phyloP scores from a whole-genome alignment of 2,329 filamentous ascomycete genomes.

The Davidsoniella virescens region DNA sequence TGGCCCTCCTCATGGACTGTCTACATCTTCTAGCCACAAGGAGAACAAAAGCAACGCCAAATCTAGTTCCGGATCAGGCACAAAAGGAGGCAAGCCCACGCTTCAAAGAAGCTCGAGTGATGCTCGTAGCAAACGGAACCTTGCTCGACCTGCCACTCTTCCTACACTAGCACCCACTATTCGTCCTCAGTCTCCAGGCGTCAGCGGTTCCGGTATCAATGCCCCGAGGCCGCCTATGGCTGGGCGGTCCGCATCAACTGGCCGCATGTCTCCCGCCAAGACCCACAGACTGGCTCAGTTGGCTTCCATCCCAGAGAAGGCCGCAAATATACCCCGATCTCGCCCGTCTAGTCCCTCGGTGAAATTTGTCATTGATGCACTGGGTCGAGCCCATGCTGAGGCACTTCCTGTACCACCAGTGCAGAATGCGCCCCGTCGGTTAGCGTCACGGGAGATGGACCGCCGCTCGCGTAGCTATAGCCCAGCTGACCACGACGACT shows the following conservation, averaged over 20 bases:
- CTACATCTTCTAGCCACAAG: slow-evolving; percentile 30
- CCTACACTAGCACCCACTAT: slow-evolving; percentile 32
- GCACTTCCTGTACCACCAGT: slow-evolving; percentile 17
- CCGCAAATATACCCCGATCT: slow-evolving; percentile 23
- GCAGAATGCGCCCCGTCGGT: slow-evolving; percentile 1
- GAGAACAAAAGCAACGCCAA: slow-evolving; percentile 22
- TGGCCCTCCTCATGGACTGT: slow-evolving; percentile 16
- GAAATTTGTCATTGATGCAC: slow-evolving; percentile 47
- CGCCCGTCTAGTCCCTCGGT: slow-evolving; percentile 41
- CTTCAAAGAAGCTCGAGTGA: slow-evolving; percentile 40
- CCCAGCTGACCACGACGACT: slow-evolving; percentile 30
- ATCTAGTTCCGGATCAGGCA: slow-evolving; percentile 33
- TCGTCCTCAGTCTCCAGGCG: slow-evolving; percentile 18
- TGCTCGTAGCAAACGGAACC: slow-evolving; percentile 29
- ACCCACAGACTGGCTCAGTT: slow-evolving; percentile 31
- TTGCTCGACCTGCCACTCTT: slow-evolving; percentile 24
- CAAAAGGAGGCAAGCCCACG: slow-evolving; percentile 28
- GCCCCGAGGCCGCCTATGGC: slow-evolving; percentile 17
- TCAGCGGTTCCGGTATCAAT: slow-evolving; percentile 8
- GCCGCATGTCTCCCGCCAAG: slow-evolving; percentile 38
- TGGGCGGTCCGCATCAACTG: slow-evolving; percentile 21
- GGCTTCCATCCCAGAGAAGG: slow-evolving; percentile 41
- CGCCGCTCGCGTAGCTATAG: slow-evolving; percentile 12
- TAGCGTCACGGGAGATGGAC: slow-evolving; percentile 5
- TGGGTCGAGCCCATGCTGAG: slow-evolving; percentile 41